These are phyloP conservation scores for Salvia sclarea DNA, from an alignment of 305 asterid genomes.

Conservation along the genomic window DNA sequence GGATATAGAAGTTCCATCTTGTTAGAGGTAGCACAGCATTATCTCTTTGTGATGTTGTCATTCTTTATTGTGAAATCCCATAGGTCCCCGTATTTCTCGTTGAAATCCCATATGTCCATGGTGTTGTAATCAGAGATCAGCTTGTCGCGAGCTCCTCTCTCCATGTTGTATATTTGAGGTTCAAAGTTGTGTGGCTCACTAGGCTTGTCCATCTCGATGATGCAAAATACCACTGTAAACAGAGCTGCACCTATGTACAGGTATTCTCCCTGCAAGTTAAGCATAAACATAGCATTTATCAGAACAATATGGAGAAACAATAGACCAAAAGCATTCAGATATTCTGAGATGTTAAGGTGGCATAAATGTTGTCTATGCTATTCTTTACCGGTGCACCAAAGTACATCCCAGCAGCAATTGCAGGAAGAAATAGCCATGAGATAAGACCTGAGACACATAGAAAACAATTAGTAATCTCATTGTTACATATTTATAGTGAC, in stretches of 20 bases:
- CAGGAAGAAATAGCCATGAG: slow-evolving; percentile 85
- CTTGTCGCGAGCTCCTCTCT: slow-evolving; percentile 86
- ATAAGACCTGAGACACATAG: slow-evolving; percentile 52
- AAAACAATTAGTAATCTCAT: not conserved
- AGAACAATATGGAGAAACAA: not conserved
- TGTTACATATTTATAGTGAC: not conserved
- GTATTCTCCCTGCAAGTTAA: slow-evolving; percentile 69
- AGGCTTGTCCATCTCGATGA: slow-evolving; percentile 86
- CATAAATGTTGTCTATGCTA: not conserved
- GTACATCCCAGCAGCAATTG: slow-evolving; percentile 73
- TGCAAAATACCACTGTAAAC: slow-evolving; percentile 59
- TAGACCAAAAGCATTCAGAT: not conserved
- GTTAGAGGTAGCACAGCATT: too few species aligned
- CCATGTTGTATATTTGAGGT: slow-evolving; percentile 91
- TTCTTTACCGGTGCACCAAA: slow-evolving; percentile 63
- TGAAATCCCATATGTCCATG: slow-evolving; percentile 93
- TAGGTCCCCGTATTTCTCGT: slow-evolving; percentile 78
- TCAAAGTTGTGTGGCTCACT: slow-evolving; percentile 90
- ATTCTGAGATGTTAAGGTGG: not conserved
- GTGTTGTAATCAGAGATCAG: slow-evolving; percentile 80
- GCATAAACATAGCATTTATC: slow-evolving; percentile 7
- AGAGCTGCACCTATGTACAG: slow-evolving; percentile 81
- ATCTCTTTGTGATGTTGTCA: slow-evolving; percentile 69
- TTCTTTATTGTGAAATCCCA: slow-evolving; percentile 81
- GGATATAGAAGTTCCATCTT: not conserved